Conservation (phyloP, 768 basidiomycete species). For the Postia placenta region DNA sequence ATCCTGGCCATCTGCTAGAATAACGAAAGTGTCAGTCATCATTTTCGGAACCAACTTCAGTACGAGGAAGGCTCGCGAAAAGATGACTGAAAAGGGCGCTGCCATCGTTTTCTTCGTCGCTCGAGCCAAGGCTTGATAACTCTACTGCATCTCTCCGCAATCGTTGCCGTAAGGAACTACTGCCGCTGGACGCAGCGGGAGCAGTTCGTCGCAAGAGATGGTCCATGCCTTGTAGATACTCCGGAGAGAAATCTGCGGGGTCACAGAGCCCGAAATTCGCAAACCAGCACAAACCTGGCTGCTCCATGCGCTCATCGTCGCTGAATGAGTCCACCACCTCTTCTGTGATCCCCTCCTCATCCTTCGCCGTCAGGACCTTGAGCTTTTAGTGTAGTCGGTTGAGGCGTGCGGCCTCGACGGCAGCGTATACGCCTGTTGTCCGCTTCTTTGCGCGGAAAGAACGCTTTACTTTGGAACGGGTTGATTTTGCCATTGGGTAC, state of each 20-base stretch:
- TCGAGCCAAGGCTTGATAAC: too few species aligned
- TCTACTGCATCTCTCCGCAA: neutral
- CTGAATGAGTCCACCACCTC: conserved; percentile 8
- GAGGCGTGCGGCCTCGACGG: conserved; percentile 69
- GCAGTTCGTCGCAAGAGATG: conserved; percentile 5
- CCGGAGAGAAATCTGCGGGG: conserved; percentile 48
- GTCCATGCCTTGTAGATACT: conserved; percentile 35
- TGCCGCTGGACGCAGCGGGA: conserved; percentile 2
- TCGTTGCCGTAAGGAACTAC: neutral
- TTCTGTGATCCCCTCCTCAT: conserved; percentile 18
- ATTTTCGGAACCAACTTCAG: conserved; percentile 2
- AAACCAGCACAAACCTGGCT: conserved; percentile 54
- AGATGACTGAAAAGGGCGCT: conserved; percentile 14
- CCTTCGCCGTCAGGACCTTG: conserved; percentile 36
- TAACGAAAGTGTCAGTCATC: conserved; percentile 8
- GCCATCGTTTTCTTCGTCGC: neutral
- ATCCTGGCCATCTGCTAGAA: conserved; percentile 9
- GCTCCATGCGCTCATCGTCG: conserved; percentile 12
- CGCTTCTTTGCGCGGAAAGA: conserved; percentile 74
- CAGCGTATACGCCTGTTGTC: conserved; percentile 68
- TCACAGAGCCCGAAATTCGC: conserved; percentile 53
- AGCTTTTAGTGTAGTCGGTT: conserved; percentile 69
- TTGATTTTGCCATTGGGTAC: conserved; percentile 72
- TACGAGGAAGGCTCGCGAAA: conserved; percentile 7
- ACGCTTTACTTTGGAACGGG: conserved; percentile 77